These are phyloP conservation scores for Neonothopanus nambi DNA, from an alignment of 1,284 basidiomycete species.

Conservation along the genomic window DNA sequence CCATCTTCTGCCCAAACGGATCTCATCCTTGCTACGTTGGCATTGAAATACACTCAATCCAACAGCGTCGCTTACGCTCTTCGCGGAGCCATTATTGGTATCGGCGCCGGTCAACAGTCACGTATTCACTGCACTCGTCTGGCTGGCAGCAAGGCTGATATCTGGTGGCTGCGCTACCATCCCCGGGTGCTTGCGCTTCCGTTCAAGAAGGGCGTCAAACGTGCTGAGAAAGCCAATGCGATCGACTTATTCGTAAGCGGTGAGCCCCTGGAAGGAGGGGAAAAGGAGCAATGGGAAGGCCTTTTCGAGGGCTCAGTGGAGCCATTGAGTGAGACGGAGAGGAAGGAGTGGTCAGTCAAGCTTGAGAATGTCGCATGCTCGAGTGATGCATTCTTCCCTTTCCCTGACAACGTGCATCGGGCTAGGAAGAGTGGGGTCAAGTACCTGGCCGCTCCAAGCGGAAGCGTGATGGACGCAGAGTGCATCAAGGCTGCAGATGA, in stretches of 20 bases:
- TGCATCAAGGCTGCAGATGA: slow-evolving; percentile 95
- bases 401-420: slow-evolving; percentile 97
- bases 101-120: slow-evolving; percentile 97
- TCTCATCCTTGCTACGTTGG: slow-evolving; percentile 92
- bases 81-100: slow-evolving; percentile 91
- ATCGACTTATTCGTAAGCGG: slow-evolving; percentile 97
- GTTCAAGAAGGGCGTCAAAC: slow-evolving; percentile 97
- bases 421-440: slow-evolving; percentile 88
- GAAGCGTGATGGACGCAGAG: slow-evolving; percentile 96
- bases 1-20: slow-evolving; percentile 77
- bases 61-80: slow-evolving; percentile 98
- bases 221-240: slow-evolving; percentile 97
- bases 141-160: slow-evolving; percentile 96
- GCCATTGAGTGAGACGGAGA: slow-evolving; percentile 73
- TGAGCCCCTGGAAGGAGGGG: slow-evolving; percentile 83
- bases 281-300: slow-evolving; percentile 90
- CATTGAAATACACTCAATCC: slow-evolving; percentile 98
- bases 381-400: slow-evolving; percentile 99
- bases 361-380: slow-evolving; percentile 89
- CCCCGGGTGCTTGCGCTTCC: slow-evolving; percentile 88
- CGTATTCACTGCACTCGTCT: slow-evolving; percentile 99
- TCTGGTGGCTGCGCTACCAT: slow-evolving; percentile 99
- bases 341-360: slow-evolving; percentile 68
- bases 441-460: slow-evolving; percentile 93
- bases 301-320: slow-evolving; percentile 80